A percentile compares a stretch with the other conserved stretches of the same genome.
phyloP scores from a whole-genome alignment of 805 yeast species.

The Monosporozyma siamensis region DNA sequence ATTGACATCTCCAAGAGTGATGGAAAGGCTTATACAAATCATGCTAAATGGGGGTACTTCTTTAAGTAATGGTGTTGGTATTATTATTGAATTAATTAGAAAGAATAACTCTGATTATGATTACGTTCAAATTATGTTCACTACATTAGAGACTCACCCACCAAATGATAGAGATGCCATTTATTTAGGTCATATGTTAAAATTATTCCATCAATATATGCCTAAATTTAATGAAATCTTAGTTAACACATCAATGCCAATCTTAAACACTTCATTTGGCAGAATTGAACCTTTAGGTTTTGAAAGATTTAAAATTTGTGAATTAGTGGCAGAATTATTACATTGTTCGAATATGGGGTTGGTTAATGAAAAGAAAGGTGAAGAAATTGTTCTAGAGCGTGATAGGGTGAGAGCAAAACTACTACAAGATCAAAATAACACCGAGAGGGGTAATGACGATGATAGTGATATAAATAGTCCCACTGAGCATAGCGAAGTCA shows the following conservation, averaged over 20 bases:
- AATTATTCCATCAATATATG: slow-evolving; percentile 65
- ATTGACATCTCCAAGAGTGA: slow-evolving; percentile 65
- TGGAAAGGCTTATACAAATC: slow-evolving; percentile 56
- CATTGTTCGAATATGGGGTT: slow-evolving; percentile 96
- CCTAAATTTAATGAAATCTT: slow-evolving; percentile 58
- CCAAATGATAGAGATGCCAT: slow-evolving; percentile 91
- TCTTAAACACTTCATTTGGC: slow-evolving; percentile 38
- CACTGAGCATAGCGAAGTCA: neutral
- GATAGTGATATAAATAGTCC: slow-evolving; percentile 5
- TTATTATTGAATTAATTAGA: slow-evolving; percentile 85
- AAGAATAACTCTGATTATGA: slow-evolving; percentile 96
- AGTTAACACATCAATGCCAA: slow-evolving; percentile 29
- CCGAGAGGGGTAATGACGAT: slow-evolving; percentile 4
- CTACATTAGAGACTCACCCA: slow-evolving; percentile 80
- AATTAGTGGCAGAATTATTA: slow-evolving; percentile 82
- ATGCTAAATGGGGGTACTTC: slow-evolving; percentile 84
- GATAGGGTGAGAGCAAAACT: slow-evolving; percentile 47
- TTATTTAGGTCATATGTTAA: slow-evolving; percentile 77
- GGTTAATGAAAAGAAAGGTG: slow-evolving; percentile 68
- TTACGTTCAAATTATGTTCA: slow-evolving; percentile 71
- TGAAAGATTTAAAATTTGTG: slow-evolving; percentile 87
- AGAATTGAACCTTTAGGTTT: slow-evolving; percentile 78
- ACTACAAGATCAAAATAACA: slow-evolving; percentile 12
- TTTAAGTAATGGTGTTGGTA: slow-evolving; percentile 87
- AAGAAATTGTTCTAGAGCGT: slow-evolving; percentile 57